Evolutionary conservation across 306 rosid genomes (phyloP).

Genomic region (Inga oerstediana): DNA sequence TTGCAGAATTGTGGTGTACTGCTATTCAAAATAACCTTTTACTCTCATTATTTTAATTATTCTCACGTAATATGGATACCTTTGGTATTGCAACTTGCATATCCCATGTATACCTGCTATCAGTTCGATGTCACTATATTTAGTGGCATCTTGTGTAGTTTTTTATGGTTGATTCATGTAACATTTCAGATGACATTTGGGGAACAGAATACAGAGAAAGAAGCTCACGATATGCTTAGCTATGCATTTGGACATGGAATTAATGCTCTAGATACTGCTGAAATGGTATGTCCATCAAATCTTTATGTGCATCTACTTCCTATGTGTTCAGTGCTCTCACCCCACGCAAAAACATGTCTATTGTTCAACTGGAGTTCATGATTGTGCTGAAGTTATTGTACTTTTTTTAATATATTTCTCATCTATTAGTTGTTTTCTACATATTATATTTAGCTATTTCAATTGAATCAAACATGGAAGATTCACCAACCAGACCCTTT

Average conservation of each 20-base stretch:
- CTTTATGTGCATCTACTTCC: conserved; percentile 29
- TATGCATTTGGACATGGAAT: conserved; percentile 75
- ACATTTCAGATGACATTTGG: conserved; percentile 87
- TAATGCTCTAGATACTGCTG: conserved; percentile 79
- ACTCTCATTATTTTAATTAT: neutral
- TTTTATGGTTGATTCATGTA: conserved; percentile 11
- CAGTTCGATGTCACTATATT: neutral
- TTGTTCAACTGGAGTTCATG: conserved; percentile 2
- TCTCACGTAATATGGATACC: neutral
- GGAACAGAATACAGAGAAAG: conserved; percentile 83
- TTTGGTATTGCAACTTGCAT: neutral
- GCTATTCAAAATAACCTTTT: neutral
- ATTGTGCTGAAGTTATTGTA: neutral
- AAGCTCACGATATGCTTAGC: conserved; percentile 75
- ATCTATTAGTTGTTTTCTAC: neutral
- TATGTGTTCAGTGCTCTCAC: neutral
- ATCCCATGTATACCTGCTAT: neutral
- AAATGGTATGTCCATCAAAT: conserved; percentile 55
- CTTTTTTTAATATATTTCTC: neutral
- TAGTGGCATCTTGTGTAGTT: neutral
- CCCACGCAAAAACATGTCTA: neutral
- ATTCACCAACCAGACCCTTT: conserved; percentile 5
- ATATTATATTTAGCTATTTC: conserved; percentile 4
- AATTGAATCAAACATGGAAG: neutral
- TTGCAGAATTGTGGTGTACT: neutral